Percentiles rank a stretch among this genome's conserved stretches.
Conservation (phyloP, 768 basidiomycete species). For the Suillus lakei region DNA sequence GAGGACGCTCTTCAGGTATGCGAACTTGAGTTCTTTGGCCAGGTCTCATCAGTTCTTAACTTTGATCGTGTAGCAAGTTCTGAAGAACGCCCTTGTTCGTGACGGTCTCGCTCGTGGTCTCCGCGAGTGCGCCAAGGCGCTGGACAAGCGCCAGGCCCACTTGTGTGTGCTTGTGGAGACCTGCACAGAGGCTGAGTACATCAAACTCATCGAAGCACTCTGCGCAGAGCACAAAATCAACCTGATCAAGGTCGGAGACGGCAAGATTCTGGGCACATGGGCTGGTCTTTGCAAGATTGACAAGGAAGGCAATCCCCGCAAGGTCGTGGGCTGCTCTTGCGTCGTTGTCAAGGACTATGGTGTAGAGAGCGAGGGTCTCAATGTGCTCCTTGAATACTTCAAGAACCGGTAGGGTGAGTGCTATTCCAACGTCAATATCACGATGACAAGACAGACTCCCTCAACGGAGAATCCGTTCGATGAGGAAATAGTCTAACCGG, state of each 20-base stretch:
- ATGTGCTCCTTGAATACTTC: constrained; percentile 95
- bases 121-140: constrained; percentile 95
- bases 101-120: constrained; percentile 98
- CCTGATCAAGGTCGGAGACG: constrained; percentile 98
- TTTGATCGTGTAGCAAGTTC: constrained; percentile 73
- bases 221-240: constrained; percentile 99
- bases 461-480: constrained; percentile 73
- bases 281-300: constrained; percentile 99
- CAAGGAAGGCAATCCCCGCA: constrained; percentile 97
- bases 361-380: constrained; percentile 90
- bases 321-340: constrained; percentile 90
- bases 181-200: constrained; percentile 98
- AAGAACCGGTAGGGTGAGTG: constrained; percentile 78
- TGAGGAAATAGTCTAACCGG: constrained; percentile 87
- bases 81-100: constrained; percentile 98
- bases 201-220: constrained; percentile 99
- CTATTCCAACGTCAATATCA: constrained; percentile 15
- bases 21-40: constrained; percentile 1
- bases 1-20: constrained; percentile 91
- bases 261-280: constrained; percentile 98
- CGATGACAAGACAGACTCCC: constrained; percentile 94
- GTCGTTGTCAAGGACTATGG: constrained; percentile 99
- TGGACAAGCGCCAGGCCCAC: constrained; percentile 98
- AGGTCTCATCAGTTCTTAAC: neutral
- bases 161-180: constrained; percentile 99